Conservation (phyloP, 2,329 filamentous ascomycete species). For the Chaetomium strumarium region DNA sequence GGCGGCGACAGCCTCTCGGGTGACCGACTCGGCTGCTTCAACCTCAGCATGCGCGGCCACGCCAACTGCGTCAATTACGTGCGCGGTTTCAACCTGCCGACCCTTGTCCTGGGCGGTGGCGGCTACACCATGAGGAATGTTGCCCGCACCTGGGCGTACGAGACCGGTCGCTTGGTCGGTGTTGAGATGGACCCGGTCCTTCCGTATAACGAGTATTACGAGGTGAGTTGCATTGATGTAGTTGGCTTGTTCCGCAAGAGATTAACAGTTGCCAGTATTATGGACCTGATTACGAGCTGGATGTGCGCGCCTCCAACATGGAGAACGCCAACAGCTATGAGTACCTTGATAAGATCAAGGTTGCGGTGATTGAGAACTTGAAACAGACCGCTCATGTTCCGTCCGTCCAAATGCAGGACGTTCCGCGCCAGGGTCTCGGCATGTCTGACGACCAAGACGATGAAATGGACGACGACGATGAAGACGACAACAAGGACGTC, state of each 20-base stretch:
- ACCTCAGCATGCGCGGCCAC: conserved; percentile 93
- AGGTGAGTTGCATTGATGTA: conserved; percentile 38
- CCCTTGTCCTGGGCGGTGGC: conserved; percentile 89
- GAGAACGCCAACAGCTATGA: conserved; percentile 84
- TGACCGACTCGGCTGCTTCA: conserved; percentile 93
- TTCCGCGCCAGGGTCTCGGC: conserved; percentile 56
- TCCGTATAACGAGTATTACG: conserved; percentile 95
- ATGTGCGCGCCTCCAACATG: conserved; percentile 82
- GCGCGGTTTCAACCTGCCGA: conserved; percentile 76
- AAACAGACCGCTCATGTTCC: conserved; percentile 80
- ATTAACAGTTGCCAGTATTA: conserved; percentile 61
- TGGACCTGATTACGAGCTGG: conserved; percentile 81
- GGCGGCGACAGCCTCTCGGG: conserved; percentile 92
- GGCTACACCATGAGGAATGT: conserved; percentile 98
- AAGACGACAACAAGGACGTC: conserved; percentile 78
- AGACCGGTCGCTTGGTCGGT: conserved; percentile 84
- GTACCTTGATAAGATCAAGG: conserved; percentile 76
- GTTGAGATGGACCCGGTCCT: conserved; percentile 75
- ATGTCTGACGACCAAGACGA: conserved; percentile 63
- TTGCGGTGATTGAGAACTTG: conserved; percentile 78
- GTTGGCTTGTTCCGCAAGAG: background rate
- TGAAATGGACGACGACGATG: conserved; percentile 64
- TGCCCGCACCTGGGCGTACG: conserved; percentile 92
- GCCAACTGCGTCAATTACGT: conserved; percentile 91
- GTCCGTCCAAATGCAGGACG: conserved; percentile 84